These are phyloP conservation scores for Pleurotus cornucopiae DNA, from an alignment of 768 basidiomycete genomes.

Conservation along the genomic window DNA sequence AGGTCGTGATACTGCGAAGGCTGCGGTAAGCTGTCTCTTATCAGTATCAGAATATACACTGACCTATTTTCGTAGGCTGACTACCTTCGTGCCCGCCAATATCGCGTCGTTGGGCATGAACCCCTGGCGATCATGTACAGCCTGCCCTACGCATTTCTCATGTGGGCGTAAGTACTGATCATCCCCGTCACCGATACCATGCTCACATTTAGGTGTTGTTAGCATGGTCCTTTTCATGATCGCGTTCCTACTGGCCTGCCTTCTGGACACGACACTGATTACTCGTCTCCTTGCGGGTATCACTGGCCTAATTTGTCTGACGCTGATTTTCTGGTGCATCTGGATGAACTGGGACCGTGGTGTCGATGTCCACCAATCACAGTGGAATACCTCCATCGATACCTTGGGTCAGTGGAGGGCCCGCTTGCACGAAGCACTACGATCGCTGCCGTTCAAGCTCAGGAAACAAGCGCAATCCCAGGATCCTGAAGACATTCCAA, in stretches of 20 bases:
- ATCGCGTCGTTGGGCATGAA: conserved; percentile 24
- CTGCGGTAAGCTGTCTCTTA: conserved; percentile 25
- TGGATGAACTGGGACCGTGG: conserved; percentile 16
- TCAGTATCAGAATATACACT: conserved; percentile 4
- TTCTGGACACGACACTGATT: conserved; percentile 17
- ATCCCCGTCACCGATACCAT: not conserved
- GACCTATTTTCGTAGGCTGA: conserved; percentile 13
- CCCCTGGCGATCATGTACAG: conserved; percentile 34
- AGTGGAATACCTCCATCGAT: conserved; percentile 2
- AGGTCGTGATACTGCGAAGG: conserved; percentile 20
- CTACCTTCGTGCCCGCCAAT: conserved; percentile 18
- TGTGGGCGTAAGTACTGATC: conserved; percentile 31
- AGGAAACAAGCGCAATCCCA: too few relatives aligned
- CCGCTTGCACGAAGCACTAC: too few relatives aligned
- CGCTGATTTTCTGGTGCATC: conserved; percentile 25
- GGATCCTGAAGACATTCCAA: not conserved
- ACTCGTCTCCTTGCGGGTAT: conserved; percentile 23
- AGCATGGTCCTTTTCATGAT: conserved; percentile 31
- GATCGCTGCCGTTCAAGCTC: too few relatives aligned
- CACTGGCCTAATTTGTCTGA: conserved; percentile 16
- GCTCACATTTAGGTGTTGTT: not conserved
- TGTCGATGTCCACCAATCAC: not conserved
- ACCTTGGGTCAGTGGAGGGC: not conserved
- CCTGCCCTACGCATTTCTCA: conserved; percentile 34
- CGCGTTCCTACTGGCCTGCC: conserved; percentile 25